Evolutionary conservation across 495 filamentous ascomycete genomes (phyloP).

Genomic region (Lentithecium fluviatile): DNA sequence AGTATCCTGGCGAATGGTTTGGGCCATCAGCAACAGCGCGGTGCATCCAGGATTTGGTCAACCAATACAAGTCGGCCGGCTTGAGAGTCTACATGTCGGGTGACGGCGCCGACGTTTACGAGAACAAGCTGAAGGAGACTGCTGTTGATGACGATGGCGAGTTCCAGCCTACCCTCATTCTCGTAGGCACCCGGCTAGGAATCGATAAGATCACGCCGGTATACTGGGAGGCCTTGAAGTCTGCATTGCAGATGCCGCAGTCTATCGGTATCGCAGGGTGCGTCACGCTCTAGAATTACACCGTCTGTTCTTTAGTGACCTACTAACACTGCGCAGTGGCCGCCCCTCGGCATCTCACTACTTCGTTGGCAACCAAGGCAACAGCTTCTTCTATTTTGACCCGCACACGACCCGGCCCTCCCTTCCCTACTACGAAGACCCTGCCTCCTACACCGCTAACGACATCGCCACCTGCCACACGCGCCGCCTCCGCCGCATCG

Average conservation of each 20-base stretch:
- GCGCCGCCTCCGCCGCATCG: slow-evolving; percentile 73
- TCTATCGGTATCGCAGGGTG: slow-evolving; percentile 96
- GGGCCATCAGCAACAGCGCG: slow-evolving; percentile 96
- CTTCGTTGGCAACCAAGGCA: slow-evolving; percentile 91
- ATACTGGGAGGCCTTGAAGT: slow-evolving; percentile 86
- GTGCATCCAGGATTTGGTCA: slow-evolving; percentile 85
- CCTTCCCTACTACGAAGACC: slow-evolving; percentile 56
- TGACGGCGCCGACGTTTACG: slow-evolving; percentile 87
- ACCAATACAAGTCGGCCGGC: slow-evolving; percentile 53
- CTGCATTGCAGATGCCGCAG: slow-evolving; percentile 77
- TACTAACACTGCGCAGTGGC: slow-evolving; percentile 56
- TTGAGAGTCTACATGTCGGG: slow-evolving; percentile 85
- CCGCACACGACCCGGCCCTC: slow-evolving; percentile 77
- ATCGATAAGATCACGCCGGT: slow-evolving; percentile 90
- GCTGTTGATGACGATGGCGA: slow-evolving; percentile 61
- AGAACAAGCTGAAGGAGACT: slow-evolving; percentile 76
- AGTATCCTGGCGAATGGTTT: slow-evolving; percentile 98
- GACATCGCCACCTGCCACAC: slow-evolving; percentile 87
- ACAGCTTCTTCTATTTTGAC: slow-evolving; percentile 90
- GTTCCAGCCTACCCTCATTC: slow-evolving; percentile 82
- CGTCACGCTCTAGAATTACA: slow-evolving; percentile 35
- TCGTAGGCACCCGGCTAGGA: slow-evolving; percentile 83
- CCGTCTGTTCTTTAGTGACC: background rate
- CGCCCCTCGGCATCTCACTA: slow-evolving; percentile 95
- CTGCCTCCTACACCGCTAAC: slow-evolving; percentile 59